These are phyloP conservation scores for Saccharum officinarum DNA, from an alignment of 176 grass and related monocot genomes.

Conservation along the genomic window DNA sequence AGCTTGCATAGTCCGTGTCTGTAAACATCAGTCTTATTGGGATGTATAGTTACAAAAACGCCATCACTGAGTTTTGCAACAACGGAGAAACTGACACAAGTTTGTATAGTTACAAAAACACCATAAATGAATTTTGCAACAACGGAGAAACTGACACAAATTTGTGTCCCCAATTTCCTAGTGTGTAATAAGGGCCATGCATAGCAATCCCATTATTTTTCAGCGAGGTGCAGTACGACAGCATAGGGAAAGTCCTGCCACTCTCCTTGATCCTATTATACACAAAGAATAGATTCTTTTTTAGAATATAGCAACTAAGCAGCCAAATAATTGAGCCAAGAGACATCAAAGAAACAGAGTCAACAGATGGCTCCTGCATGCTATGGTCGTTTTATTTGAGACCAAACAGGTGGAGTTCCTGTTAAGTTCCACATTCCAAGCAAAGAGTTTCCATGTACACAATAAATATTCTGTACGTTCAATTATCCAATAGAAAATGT, in stretches of 20 bases:
- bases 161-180: background rate
- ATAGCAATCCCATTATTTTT: conserved; percentile 25
- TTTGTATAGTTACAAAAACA: conserved; percentile 1
- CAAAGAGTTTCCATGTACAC: background rate
- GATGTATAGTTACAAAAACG: conserved; percentile 10
- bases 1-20: background rate
- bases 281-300: background rate
- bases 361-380: background rate
- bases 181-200: background rate
- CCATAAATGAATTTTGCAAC: background rate
- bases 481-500: background rate
- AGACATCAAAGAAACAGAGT: background rate
- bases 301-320: conserved; percentile 10
- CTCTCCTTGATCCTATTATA: conserved; percentile 11
- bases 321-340: background rate
- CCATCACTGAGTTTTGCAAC: background rate
- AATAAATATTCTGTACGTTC: background rate
- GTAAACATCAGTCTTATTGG: background rate
- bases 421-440: background rate
- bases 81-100: background rate
- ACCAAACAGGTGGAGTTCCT: background rate
- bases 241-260: background rate
- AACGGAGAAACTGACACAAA: conserved; percentile 1
- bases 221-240: background rate
- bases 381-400: background rate